Percentiles rank a stretch among this genome's conserved stretches.
Conservation (phyloP, 1,139 yeast genomes). For the Saccharomyces hybrid region DNA sequence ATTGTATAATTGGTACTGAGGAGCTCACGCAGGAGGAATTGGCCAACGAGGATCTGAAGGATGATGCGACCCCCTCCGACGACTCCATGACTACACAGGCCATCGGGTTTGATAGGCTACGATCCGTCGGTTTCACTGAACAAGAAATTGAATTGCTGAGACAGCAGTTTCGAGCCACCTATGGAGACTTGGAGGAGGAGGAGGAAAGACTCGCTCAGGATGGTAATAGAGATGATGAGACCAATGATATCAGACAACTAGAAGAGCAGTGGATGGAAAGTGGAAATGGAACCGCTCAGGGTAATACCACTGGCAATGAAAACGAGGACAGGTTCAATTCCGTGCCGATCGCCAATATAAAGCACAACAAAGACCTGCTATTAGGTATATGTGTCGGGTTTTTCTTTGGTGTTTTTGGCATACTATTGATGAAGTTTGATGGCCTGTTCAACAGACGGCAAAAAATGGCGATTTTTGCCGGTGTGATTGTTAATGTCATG, state of each 20-base stretch:
- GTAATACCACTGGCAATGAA: conserved; percentile 29
- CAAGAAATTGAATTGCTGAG: conserved; percentile 69
- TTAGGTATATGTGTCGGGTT: conserved; percentile 59
- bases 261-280: conserved; percentile 92
- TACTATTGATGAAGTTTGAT: conserved; percentile 49
- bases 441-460: conserved; percentile 53
- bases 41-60: conserved; percentile 54
- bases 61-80: conserved; percentile 32
- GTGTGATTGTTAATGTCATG: conserved; percentile 50
- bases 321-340: conserved; percentile 25
- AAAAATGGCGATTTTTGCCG: conserved; percentile 55
- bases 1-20: conserved; percentile 71
- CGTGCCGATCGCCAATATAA: conserved; percentile 29
- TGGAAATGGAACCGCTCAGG: conserved; percentile 40
- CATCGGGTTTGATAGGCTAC: conserved; percentile 75
- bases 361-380: conserved; percentile 51
- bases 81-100: conserved; percentile 57
- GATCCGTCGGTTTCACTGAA: conserved; percentile 75
- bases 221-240: conserved; percentile 5
- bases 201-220: conserved; percentile 29
- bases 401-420: conserved; percentile 53
- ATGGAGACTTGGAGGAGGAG: conserved; percentile 40
- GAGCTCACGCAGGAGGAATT: conserved; percentile 51
- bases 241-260: conserved; percentile 40
- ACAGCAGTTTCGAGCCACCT: conserved; percentile 62